Evolutionary conservation across 768 basidiomycete genomes (phyloP).

Genomic region (Coprinellus aureogranulatus): DNA sequence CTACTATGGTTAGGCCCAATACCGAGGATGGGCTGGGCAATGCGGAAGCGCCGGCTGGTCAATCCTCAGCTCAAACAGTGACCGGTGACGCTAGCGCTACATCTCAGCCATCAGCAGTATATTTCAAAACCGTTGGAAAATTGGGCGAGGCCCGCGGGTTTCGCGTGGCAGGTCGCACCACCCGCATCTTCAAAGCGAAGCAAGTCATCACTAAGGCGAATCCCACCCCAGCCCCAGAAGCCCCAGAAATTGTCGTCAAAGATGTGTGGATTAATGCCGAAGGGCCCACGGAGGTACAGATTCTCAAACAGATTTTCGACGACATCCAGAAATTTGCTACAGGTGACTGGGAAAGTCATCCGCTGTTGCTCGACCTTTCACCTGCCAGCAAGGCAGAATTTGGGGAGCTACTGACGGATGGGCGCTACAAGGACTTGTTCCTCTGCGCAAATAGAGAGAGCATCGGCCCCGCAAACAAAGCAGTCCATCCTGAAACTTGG

Average conservation of each 20-base stretch:
- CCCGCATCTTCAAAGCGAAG: not conserved
- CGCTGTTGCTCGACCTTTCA: not conserved
- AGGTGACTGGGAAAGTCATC: not conserved
- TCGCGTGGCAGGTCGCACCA: not conserved
- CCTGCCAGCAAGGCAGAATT: not conserved
- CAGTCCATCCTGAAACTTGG: not conserved
- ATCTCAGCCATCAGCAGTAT: not conserved
- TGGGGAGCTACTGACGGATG: not conserved
- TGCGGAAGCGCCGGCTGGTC: too few relatives aligned
- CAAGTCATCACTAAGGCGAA: not conserved
- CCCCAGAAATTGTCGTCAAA: conserved; percentile 1
- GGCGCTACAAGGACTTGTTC: not conserved
- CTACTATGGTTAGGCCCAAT: not conserved
- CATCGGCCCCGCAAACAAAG: not conserved
- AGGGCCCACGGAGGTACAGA: not conserved
- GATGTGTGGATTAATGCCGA: conserved; percentile 1
- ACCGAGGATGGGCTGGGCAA: not conserved
- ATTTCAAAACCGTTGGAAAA: not conserved
- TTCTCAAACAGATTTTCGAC: not conserved
- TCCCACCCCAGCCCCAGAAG: not conserved
- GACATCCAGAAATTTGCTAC: not conserved
- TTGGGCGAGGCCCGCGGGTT: not conserved
- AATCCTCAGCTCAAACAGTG: too few relatives aligned
- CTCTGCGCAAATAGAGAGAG: not conserved
- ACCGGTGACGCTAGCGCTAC: too few relatives aligned